Conservation (phyloP, 495 filamentous ascomycete species). For the Penicillium robsamsonii region DNA sequence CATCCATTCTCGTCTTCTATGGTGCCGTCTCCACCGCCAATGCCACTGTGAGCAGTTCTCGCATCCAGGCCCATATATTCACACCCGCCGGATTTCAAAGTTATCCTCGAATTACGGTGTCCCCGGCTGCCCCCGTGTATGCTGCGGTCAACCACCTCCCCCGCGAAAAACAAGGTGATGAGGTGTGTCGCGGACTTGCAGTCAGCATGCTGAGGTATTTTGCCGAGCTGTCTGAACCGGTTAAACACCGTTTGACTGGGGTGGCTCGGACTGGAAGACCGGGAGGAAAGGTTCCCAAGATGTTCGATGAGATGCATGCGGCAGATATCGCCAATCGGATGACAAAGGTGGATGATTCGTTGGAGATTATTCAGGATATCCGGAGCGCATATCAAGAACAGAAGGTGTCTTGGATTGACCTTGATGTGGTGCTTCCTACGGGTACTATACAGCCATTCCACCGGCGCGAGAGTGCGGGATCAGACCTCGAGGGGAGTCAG, state of each 20-base stretch:
- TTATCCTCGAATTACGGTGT: conserved; percentile 86
- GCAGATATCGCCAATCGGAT: conserved; percentile 84
- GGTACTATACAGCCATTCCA: conserved; percentile 59
- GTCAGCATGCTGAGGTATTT: conserved; percentile 94
- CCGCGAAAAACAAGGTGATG: conserved; percentile 89
- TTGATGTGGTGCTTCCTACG: conserved; percentile 81
- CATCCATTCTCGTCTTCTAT: conserved; percentile 79
- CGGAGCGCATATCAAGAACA: conserved; percentile 71
- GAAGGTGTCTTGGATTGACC: conserved; percentile 75
- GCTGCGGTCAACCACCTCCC: conserved; percentile 88
- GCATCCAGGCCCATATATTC: conserved; percentile 90
- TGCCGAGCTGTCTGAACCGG: conserved; percentile 70
- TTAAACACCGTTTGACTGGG: conserved; percentile 58
- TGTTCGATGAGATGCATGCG: conserved; percentile 91
- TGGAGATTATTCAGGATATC: conserved; percentile 68
- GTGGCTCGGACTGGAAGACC: conserved; percentile 33
- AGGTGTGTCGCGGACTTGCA: conserved; percentile 82
- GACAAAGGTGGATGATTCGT: conserved; percentile 69
- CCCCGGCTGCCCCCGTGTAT: conserved; percentile 93
- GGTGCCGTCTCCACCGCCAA: conserved; percentile 80
- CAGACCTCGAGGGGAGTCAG: conserved; percentile 54
- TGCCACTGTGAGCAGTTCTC: conserved; percentile 80
- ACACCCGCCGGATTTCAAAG: conserved; percentile 81
- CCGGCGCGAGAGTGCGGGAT: conserved; percentile 36
- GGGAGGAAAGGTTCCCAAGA: conserved; percentile 48